phyloP scores from a whole-genome alignment of 768 basidiomycete genomes.

The Mycena galericulata region DNA sequence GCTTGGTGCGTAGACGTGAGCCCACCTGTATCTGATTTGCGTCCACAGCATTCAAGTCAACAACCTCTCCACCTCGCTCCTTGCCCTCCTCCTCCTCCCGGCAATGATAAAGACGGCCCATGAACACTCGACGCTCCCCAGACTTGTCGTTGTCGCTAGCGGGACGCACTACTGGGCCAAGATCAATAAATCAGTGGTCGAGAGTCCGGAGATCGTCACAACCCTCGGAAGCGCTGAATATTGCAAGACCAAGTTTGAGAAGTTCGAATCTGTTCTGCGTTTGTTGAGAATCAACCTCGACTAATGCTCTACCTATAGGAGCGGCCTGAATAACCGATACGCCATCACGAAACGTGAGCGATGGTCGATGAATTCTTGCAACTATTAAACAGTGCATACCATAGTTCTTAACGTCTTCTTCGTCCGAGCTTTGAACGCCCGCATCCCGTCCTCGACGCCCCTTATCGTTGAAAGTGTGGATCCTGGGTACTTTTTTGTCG shows the following conservation, averaged over 20 bases:
- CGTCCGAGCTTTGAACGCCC: conserved; percentile 25
- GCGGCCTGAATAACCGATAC: conserved; percentile 1
- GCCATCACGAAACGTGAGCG: conserved; percentile 27
- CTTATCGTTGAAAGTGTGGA: conserved; percentile 29
- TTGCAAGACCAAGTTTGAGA: background rate
- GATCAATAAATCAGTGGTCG: conserved; percentile 2
- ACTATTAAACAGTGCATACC: background rate
- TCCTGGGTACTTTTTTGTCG: conserved; percentile 24
- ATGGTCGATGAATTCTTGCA: background rate
- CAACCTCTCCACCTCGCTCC: conserved; percentile 27
- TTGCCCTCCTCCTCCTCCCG: conserved; percentile 37
- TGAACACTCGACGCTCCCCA: conserved; percentile 1
- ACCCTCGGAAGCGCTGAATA: background rate
- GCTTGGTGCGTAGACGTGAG: too few relatives aligned
- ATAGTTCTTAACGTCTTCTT: conserved; percentile 40
- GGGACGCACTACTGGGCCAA: conserved; percentile 29
- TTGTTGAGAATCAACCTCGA: background rate
- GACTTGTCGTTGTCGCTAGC: conserved; percentile 34
- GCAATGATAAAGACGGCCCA: conserved; percentile 27
- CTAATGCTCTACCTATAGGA: background rate
- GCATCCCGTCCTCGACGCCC: conserved; percentile 25
- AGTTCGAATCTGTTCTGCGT: background rate
- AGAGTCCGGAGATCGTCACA: background rate
- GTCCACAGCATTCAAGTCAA: conserved; percentile 36
- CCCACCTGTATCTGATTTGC: too few relatives aligned